Evolutionary conservation across 768 basidiomycete species (phyloP), one percentile per base, ranked within the genome.

Genomic region (Polyporus arcularius): DNA sequence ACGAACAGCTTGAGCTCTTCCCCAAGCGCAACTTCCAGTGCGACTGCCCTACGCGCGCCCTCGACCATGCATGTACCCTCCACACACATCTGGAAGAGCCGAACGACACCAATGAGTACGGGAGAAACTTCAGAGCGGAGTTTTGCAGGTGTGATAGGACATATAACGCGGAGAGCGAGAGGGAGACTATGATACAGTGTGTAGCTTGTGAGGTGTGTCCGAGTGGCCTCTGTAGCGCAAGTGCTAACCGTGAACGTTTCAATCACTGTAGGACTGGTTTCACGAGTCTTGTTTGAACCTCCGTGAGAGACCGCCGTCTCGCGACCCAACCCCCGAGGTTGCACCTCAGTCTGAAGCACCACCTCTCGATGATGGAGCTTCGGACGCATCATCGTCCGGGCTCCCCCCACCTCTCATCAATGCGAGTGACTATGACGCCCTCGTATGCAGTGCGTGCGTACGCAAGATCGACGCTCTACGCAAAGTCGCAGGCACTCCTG

Each of bases 171-270:
- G 80, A 82, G 65, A 84, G 76, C 18, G 92, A 94, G 74, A 73
- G 72, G 60, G 92, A 94, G 75, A 89, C 91, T 3, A 94, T 94
- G 92, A 87, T 94, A 32, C 92, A 94, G 75, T 94, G 92, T 71
- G 74, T 94, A 54, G 77, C 85, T 16, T 94, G 92, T 73, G 92
- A 94, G 81, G 92, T 93, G 64, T 69, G 84, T 79, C 58, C 63
- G 53, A 7, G 50, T 38, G 35, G 32, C 40, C 41, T 53, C 7
- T 28, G 21, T 58, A 40, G 51, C n/a, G 65, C 32, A 30, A 28
- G 16, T 56, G 42, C 61, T 48, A 41, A 64, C 42, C 14, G 32
- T 35, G 3, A 52, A 35, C 15, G 21, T 38, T 7, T 38, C 12
- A 35, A 49, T 62, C 53, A 31, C 40, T 38, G 46, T 62, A 93